A percentile compares a stretch with the other conserved stretches of the same genome.
These are phyloP conservation scores for Amylostereum areolatum DNA, from an alignment of 1,284 basidiomycete species.

Conservation along the genomic window DNA sequence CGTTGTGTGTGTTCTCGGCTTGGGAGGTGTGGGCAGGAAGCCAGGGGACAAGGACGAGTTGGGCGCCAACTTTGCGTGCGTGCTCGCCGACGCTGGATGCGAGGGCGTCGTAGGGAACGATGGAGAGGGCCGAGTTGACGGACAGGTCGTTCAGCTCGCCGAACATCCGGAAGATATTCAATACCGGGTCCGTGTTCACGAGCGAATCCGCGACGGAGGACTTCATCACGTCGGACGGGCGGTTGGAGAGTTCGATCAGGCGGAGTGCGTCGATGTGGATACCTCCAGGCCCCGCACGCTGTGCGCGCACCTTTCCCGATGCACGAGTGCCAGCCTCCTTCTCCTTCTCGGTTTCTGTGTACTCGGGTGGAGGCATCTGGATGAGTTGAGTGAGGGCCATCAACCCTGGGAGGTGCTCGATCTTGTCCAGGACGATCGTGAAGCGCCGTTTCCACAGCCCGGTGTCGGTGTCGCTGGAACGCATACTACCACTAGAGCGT, in stretches of 20 bases:
- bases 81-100: slow-evolving; percentile 46
- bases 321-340: slow-evolving; percentile 3
- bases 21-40: slow-evolving; percentile 26
- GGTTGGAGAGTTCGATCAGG: slow-evolving; percentile 64
- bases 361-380: slow-evolving; percentile 31
- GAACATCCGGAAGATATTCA: slow-evolving; percentile 60
- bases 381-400: slow-evolving; percentile 68
- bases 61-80: slow-evolving; percentile 37
- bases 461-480: slow-evolving; percentile 15
- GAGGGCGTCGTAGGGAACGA: slow-evolving; percentile 55
- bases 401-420: slow-evolving; percentile 79
- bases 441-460: slow-evolving; percentile 48
- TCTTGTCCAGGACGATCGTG: slow-evolving; percentile 84
- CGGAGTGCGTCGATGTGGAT: slow-evolving; percentile 43
- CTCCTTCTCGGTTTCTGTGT: slow-evolving; percentile 1
- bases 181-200: slow-evolving; percentile 51
- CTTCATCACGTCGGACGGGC: slow-evolving; percentile 65
- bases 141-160: slow-evolving; percentile 51
- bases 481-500: neutral
- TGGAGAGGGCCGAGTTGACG: slow-evolving; percentile 44
- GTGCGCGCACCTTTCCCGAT: too few relatives aligned
- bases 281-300: too few relatives aligned
- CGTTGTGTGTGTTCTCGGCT: slow-evolving; percentile 3
- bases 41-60: slow-evolving; percentile 66
- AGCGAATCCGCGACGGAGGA: slow-evolving; percentile 51